A percentile compares a stretch with the other conserved stretches of the same genome.
phyloP scores from a whole-genome alignment of 352 stramenopile species.

The Globisporangium canariense region DNA sequence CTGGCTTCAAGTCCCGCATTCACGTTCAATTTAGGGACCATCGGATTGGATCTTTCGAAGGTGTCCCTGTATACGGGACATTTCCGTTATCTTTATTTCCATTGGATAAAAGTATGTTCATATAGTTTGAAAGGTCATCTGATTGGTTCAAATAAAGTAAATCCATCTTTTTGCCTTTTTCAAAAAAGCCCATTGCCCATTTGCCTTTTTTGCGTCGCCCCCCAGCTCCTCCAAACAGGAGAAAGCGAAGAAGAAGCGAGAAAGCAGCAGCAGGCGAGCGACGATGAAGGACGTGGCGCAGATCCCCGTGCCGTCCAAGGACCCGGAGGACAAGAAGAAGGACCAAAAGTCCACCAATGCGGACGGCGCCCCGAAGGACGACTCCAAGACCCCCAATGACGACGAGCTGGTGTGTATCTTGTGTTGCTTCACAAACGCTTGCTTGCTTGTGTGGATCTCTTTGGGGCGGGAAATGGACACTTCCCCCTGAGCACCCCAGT shows the following conservation, averaged over 20 bases:
- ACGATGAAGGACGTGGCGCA: constrained; percentile 68
- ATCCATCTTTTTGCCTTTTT: constrained; percentile 1
- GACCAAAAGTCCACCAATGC: constrained; percentile 18
- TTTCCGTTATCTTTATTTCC: not conserved
- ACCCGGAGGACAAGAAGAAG: constrained; percentile 51
- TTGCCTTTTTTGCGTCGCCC: constrained; percentile 9
- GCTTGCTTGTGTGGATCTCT: not conserved
- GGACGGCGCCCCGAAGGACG: constrained; percentile 23
- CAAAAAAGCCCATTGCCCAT: too few relatives aligned
- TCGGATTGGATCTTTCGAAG: constrained; percentile 17
- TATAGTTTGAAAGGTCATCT: not conserved
- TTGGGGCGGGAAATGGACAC: not conserved
- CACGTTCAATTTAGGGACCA: not conserved
- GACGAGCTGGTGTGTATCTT: constrained; percentile 63
- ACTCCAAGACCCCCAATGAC: constrained; percentile 29
- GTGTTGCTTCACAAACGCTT: not conserved
- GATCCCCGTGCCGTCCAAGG: constrained; percentile 55
- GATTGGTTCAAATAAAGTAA: constrained; percentile 22
- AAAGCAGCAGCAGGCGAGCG: constrained; percentile 13
- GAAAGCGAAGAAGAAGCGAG: constrained; percentile 24
- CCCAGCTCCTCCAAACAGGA: constrained; percentile 12
- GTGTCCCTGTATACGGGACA: constrained; percentile 6
- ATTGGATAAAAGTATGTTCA: constrained; percentile 20
- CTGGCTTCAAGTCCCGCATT: constrained; percentile 12
- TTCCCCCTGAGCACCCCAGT: not conserved